Evolutionary conservation across 108 stramenopile species (phyloP).

Genomic region (Fistulifera pelliculosa): DNA sequence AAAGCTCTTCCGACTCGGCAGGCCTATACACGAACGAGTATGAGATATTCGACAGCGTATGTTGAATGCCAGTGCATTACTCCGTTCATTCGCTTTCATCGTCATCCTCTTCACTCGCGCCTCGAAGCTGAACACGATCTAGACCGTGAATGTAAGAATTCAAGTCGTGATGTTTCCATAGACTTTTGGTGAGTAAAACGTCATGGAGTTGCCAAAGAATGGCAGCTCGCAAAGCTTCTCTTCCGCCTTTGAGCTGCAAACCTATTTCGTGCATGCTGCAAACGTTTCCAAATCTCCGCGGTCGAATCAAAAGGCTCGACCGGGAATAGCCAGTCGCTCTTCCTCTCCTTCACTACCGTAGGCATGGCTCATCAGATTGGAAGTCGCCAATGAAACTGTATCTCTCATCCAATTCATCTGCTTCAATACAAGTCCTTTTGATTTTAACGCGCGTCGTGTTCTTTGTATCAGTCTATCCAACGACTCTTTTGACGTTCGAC

Average conservation of each 20-base stretch:
- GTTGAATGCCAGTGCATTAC: too few species aligned
- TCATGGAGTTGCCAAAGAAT: constrained; percentile 84
- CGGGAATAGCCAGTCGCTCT: constrained; percentile 49
- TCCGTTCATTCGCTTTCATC: not conserved
- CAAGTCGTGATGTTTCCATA: constrained; percentile 71
- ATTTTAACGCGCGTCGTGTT: constrained; percentile 28
- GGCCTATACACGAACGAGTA: too few species aligned
- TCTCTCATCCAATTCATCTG: constrained; percentile 66
- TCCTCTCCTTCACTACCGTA: constrained; percentile 63
- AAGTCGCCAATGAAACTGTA: constrained; percentile 55
- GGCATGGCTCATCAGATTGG: constrained; percentile 53
- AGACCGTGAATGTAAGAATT: constrained; percentile 72
- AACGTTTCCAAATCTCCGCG: constrained; percentile 53
- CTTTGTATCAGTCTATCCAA: constrained; percentile 48
- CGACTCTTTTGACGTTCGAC: constrained; percentile 44
- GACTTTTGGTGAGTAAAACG: constrained; percentile 65
- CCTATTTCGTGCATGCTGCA: constrained; percentile 84
- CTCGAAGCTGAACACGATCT: constrained; percentile 62
- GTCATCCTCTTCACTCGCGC: constrained; percentile 24
- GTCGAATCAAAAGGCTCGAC: constrained; percentile 66
- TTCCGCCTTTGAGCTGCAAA: constrained; percentile 40
- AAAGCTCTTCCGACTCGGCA: too few species aligned
- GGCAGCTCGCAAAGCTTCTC: constrained; percentile 68
- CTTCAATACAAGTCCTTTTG: constrained; percentile 28
- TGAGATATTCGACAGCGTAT: too few species aligned